Base-by-base conservation (phyloP, 2,329 filamentous ascomycete genomes). In the Tolypocladium endophyticum region DNA sequence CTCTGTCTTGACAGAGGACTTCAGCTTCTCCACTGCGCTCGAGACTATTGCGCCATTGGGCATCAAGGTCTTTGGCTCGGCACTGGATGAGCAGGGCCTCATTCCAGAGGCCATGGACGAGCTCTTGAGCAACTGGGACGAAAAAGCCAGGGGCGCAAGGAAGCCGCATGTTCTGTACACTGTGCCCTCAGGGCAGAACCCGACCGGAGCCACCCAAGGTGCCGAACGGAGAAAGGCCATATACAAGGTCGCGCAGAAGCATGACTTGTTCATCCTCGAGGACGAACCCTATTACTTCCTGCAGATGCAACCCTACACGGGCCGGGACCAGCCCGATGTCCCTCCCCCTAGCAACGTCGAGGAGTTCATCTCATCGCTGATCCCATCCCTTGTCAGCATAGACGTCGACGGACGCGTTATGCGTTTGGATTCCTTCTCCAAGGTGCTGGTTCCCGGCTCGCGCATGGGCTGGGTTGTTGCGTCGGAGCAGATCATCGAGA, bases 241-340 rank as follows among this genome's bases (percentile, higher is more conserved):
- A 54, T 96, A 96, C 74, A 79, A 79, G 41, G 81, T 96, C 18
- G 89, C 87, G 38, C 87, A 88, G 71, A 91, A 90, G 75, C 90
- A 96, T 73, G 89, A 96, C 69, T 69, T 96, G 47, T 88, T 84
- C 76, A 92, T 97, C 69, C 77, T 96, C 65, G 92, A 97, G 76
- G 92, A 96, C 70, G 92, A 96, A 71, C 92, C 92, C 1, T 96
- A 96, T 76, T 96, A 95, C 75, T 96, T 93, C 76, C 80, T 96
- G 41, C 92, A 96, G 74, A 90, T 92, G 88, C 85, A 89, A 66
- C 85, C 87, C 0, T 93, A 92, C 74, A 80, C 80, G 1, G 80
- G 83, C 18, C 74, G 79, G 38, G 72, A 79, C 63, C 73, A 78
- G 20, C 72, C 81, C 0, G 73, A 78, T 1, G 74, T 78, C 4